Base-by-base conservation (phyloP, 148 eudicot genomes). In the Bassia scoparia region DNA sequence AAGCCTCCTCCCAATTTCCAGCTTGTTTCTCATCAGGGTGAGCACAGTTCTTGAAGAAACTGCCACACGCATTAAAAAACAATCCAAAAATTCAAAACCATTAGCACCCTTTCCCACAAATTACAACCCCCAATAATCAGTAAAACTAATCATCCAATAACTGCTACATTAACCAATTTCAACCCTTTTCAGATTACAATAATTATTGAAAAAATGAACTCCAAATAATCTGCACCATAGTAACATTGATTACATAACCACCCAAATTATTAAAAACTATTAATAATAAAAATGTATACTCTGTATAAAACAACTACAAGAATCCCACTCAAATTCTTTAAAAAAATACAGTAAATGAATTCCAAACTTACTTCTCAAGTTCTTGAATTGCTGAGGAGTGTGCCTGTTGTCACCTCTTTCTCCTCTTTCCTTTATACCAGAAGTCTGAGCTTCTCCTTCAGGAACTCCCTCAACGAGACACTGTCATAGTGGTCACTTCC, bases 321-420 rank as follows among this genome's bases (percentile, higher is more conserved):
- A 73, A 21, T 44, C 61, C 18, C 5, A 49, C 46, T 41, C 10
- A 41, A 41, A 41, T 2, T 41, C 12, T 8, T 41, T 41, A 41
- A 41, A 41, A 41, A 41, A 8, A 37, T 2, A n/a, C n/a, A n/a
- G n/a, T n/a, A n/a, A 41, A 41, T 41, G 8, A 41, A 41, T 41
- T 37, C 41, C 3, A 5, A 78, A 30, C 79, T 76, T 86, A 93
- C 98, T 67, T 64, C 73, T 93, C 98, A 30, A 93, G 97, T 71
- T 88, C 93, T 75, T 93, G 88, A 82, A 89, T 90, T 93, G 98
- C 8, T 78, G 54, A 20, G 89, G 88, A 48, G 95, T 90, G 78
- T 90, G 98, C 31, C 98, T 86, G 73, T 89, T 89, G 68, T 86
- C n/a, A 87, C 59, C 78, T 85, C 85, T 88, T 90, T 27, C 79